phyloP scores from a whole-genome alignment of 2,329 filamentous ascomycete species.

The Camillea tinctor region DNA sequence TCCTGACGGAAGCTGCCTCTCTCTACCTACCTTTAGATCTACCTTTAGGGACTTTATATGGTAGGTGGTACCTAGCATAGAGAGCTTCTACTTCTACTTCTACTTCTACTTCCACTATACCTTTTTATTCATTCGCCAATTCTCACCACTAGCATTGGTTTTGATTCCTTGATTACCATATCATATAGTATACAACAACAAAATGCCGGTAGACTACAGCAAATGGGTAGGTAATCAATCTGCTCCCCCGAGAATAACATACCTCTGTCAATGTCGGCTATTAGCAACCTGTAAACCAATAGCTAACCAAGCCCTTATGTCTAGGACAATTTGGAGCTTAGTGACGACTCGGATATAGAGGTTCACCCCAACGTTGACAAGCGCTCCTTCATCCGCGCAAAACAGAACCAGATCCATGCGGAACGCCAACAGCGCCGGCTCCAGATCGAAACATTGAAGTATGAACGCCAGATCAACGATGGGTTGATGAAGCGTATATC shows the following conservation, averaged over 20 bases:
- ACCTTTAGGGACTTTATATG: too few species aligned
- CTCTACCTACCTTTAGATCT: too few species aligned
- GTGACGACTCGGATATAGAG: slow-evolving; percentile 96
- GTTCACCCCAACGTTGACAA: slow-evolving; percentile 99
- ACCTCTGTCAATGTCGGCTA: background rate
- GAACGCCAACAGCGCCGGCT: slow-evolving; percentile 81
- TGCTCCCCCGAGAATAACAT: background rate
- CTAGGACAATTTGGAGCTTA: slow-evolving; percentile 88
- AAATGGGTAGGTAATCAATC: slow-evolving; percentile 57
- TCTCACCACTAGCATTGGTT: too few species aligned
- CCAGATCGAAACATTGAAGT: slow-evolving; percentile 88
- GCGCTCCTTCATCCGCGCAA: slow-evolving; percentile 94
- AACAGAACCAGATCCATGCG: slow-evolving; percentile 95
- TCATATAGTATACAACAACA: slow-evolving; percentile 9
- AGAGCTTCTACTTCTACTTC: too few species aligned
- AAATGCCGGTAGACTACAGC: slow-evolving; percentile 60
- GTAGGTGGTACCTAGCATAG: too few species aligned
- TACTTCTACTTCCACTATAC: too few species aligned
- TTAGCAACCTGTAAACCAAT: slow-evolving; percentile 2
- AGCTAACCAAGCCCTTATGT: slow-evolving; percentile 10
- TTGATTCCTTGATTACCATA: too few species aligned
- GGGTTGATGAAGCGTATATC: slow-evolving; percentile 83
- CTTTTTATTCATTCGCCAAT: too few species aligned
- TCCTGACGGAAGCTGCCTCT: too few species aligned
- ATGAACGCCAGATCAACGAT: slow-evolving; percentile 91